A percentile compares a stretch with the other conserved stretches of the same genome.
These are phyloP conservation scores for Pseudozyma tsukubaensis DNA, from an alignment of 1,284 basidiomycete species.

Conservation along the genomic window DNA sequence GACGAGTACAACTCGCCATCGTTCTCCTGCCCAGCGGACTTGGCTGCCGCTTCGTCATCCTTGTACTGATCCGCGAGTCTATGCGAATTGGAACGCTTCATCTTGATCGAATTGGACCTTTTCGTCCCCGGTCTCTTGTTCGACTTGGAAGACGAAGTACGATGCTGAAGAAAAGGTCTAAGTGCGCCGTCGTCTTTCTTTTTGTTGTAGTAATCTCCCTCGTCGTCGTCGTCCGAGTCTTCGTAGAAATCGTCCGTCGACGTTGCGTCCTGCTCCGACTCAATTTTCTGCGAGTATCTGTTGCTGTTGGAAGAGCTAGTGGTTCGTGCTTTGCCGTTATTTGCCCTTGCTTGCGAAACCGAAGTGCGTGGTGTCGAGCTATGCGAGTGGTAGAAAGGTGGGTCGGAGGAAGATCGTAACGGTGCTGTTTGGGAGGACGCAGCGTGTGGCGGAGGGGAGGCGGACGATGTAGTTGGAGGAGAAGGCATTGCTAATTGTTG, in stretches of 20 bases:
- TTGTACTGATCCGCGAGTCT: constrained; percentile 11
- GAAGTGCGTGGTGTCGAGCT: constrained; percentile 33
- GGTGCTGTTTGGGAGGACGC: constrained; percentile 14
- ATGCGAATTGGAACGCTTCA: constrained; percentile 36
- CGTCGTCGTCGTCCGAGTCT: constrained; percentile 26
- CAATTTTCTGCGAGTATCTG: background rate
- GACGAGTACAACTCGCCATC: background rate
- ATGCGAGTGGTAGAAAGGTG: constrained; percentile 38
- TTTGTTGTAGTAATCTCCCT: constrained; percentile 5
- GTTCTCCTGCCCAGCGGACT: constrained; percentile 3
- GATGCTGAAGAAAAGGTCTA: constrained; percentile 18
- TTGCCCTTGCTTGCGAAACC: constrained; percentile 15
- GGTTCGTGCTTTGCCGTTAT: constrained; percentile 21
- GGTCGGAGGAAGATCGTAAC: constrained; percentile 26
- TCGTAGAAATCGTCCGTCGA: constrained; percentile 39
- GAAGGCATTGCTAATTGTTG: constrained; percentile 21
- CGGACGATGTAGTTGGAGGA: constrained; percentile 9
- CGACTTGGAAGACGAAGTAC: constrained; percentile 19
- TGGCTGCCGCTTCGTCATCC: constrained; percentile 26
- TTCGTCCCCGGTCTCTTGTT: constrained; percentile 12
- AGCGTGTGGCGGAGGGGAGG: constrained; percentile 2
- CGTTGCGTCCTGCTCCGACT: constrained; percentile 22
- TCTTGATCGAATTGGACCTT: constrained; percentile 39
- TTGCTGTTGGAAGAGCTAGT: constrained; percentile 3
- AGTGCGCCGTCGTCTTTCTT: constrained; percentile 15